These are phyloP conservation scores for Plasmodium billcollinsi DNA, from an alignment of 169 alveolate species.

Conservation along the genomic window DNA sequence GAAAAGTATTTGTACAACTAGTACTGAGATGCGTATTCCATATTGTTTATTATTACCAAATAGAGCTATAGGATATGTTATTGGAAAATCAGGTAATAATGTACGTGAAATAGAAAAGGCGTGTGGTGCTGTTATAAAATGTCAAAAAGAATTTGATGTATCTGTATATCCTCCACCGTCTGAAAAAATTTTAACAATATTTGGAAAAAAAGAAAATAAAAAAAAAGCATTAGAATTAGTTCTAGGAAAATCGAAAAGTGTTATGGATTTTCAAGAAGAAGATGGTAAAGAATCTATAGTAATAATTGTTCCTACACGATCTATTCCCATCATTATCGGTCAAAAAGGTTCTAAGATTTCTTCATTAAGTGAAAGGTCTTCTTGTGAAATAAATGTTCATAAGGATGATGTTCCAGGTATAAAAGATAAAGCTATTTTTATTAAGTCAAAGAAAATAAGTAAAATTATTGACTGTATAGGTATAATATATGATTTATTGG, in stretches of 20 bases:
- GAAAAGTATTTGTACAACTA: constrained; percentile 9
- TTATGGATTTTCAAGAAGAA: constrained; percentile 76
- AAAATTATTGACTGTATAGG: constrained; percentile 68
- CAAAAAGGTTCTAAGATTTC: constrained; percentile 74
- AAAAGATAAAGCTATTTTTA: constrained; percentile 70
- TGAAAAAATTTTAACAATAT: constrained; percentile 56
- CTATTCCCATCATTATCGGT: constrained; percentile 65
- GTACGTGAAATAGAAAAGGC: constrained; percentile 75
- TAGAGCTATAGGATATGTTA: constrained; percentile 70
- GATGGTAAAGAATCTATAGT: constrained; percentile 73
- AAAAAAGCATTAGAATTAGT: constrained; percentile 71
- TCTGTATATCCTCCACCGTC: constrained; percentile 70
- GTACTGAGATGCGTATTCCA: constrained; percentile 60
- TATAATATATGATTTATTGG: constrained; percentile 53
- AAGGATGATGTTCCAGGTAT: constrained; percentile 75
- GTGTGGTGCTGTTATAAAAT: constrained; percentile 65
- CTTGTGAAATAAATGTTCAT: constrained; percentile 66
- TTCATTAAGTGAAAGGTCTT: constrained; percentile 50
- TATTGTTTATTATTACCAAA: constrained; percentile 59
- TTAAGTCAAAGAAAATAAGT: constrained; percentile 43
- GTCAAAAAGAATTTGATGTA: constrained; percentile 72
- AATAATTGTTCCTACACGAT: constrained; percentile 71
- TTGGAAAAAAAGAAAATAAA: constrained; percentile 72
- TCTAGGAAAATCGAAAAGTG: constrained; percentile 58
- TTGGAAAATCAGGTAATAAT: constrained; percentile 70